Percentiles rank a stretch among this genome's conserved stretches.
phyloP scores from a whole-genome alignment of 140 eudicot species.

The Bidens hawaiensis region DNA sequence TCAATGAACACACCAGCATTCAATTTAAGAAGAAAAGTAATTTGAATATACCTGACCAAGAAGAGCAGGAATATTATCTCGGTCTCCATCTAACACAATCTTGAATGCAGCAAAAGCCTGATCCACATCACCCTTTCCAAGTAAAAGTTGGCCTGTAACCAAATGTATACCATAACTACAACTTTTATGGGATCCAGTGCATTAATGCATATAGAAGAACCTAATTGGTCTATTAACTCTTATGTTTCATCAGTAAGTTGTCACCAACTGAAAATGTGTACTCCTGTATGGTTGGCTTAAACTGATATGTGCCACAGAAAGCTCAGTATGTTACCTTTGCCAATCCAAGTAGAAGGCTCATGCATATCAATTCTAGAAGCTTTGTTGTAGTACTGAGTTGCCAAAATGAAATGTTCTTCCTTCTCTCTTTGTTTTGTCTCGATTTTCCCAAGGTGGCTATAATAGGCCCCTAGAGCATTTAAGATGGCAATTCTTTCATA shows the following conservation, averaged over 20 bases:
- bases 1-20: conserved; percentile 4
- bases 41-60: conserved; percentile 83
- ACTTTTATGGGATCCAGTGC: neutral
- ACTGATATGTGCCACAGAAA: neutral
- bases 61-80: conserved; percentile 92
- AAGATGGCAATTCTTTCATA: conserved; percentile 95
- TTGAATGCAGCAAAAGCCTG: conserved; percentile 89
- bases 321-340: conserved; percentile 65
- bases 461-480: conserved; percentile 98
- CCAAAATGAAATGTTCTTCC: conserved; percentile 76
- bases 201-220: neutral
- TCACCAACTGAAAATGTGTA: conserved; percentile 1
- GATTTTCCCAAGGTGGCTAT: conserved; percentile 93
- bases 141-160: conserved; percentile 92
- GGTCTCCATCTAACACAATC: conserved; percentile 94
- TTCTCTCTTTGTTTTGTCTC: conserved; percentile 91
- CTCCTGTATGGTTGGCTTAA: conserved; percentile 7
- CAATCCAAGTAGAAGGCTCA: conserved; percentile 99
- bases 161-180: neutral
- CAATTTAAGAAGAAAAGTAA: neutral
- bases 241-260: neutral
- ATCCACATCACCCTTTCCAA: conserved; percentile 93
- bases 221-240: conserved; percentile 2
- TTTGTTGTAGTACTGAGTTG: conserved; percentile 88
- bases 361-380: conserved; percentile 98